Base-by-base conservation (phyloP, 2,329 filamentous ascomycete genomes). In the Keithomyces neogunnii region DNA sequence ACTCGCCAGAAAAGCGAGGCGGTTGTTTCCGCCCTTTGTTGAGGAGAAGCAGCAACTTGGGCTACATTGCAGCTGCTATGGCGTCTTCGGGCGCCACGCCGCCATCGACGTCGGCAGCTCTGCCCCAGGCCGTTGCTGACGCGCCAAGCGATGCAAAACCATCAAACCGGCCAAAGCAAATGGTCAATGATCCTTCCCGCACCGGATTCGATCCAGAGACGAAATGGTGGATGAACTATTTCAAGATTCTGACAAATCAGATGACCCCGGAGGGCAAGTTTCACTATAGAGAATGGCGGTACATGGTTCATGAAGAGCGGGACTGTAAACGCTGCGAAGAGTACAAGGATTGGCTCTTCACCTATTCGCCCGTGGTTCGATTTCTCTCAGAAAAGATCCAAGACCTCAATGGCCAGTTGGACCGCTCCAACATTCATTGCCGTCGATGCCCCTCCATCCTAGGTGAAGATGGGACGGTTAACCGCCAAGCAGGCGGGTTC, bases 331-430 rank as follows among this genome's bases (percentile, higher is more conserved):
- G 82, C 50, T 96, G 89, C 75, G 89, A 96, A 64, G 73, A 84
- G 43, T 81, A 88, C 69, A 84, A 89, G 52, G 86, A 93, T 68
- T 96, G 87, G 75, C 80, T 95, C 36, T 82, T 97, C 61, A 72
- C 82, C 64, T 88, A 91, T 75, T 92, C 86, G 51, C 93, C 93
- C 31, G 82, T 88, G 51, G 84, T 99, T 53, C 85, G 86, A 55
- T 99, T 95, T 77, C 75, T 99, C 70, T 82, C 82, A 51, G 83
- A 93, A 57, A 89, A 90, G 68, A 86, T 96, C 60, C 74, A 73
- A 52, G 82, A 85, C 59, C 80, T 97, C 35, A 89, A 90, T 66
- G 90, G 89, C 48, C 73, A 81, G 47, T 74, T 99, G 47, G 83
- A 87, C 62, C 72, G 72, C 7, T 71, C 76, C 57, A 96, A 95